A percentile compares a stretch with the other conserved stretches of the same genome.
These are phyloP conservation scores for Jatropha podagrica DNA, from an alignment of 441 rosid genomes.

Conservation along the genomic window DNA sequence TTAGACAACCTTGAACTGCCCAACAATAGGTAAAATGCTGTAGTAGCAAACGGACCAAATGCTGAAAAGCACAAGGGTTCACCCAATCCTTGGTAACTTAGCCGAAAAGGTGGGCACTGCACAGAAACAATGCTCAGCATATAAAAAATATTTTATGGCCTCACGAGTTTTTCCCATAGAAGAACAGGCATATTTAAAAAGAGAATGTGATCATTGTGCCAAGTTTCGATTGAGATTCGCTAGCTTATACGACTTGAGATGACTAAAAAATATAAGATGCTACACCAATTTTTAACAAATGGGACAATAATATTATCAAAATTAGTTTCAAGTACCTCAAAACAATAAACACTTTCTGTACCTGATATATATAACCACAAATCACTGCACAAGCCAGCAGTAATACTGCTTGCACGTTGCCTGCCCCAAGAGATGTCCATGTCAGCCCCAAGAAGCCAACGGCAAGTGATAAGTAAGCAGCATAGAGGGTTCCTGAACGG, in stretches of 20 bases:
- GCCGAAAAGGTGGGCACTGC: conserved; percentile 92
- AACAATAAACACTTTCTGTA: conserved; percentile 13
- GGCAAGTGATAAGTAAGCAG: conserved; percentile 56
- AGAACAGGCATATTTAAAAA: neutral
- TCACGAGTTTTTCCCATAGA: neutral
- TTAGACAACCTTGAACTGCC: conserved; percentile 54
- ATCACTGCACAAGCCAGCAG: conserved; percentile 60
- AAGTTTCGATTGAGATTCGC: neutral
- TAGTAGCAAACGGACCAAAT: conserved; percentile 89
- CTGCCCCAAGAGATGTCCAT: conserved; percentile 56
- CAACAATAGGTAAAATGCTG: conserved; percentile 73
- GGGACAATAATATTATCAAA: neutral
- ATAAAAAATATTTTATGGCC: neutral
- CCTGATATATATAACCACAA: conserved; percentile 90
- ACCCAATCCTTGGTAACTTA: conserved; percentile 90
- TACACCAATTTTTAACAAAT: neutral
- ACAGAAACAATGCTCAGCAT: neutral
- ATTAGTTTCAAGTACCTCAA: neutral
- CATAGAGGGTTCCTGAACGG: conserved; percentile 58
- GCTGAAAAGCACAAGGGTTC: conserved; percentile 93
- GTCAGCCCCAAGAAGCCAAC: conserved; percentile 61
- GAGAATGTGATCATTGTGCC: neutral
- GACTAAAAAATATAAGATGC: neutral
- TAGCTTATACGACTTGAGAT: neutral
- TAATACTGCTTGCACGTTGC: conserved; percentile 51